Evolutionary conservation across 805 yeast genomes (phyloP), one percentile per base, ranked within the genome.

Genomic region (Cyberlindnera saturnus): DNA sequence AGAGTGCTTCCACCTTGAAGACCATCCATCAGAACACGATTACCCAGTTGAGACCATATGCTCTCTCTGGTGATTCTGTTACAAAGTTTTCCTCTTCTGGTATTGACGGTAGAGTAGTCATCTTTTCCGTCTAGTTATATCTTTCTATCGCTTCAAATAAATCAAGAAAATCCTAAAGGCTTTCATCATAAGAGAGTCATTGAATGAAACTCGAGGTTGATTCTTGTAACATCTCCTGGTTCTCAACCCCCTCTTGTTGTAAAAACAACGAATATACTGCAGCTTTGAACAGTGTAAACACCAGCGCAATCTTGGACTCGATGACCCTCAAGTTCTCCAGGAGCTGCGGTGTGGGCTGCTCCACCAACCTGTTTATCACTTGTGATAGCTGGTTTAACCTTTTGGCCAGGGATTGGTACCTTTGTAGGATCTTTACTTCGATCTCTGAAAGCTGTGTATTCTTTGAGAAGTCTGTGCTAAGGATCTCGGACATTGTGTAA

Each of bases 11-110:
- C 29, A 73, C 69, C 32, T 71, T 84, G 63, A 74, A 75, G 41
- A 88, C 96, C 14, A 77, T 86, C 46, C 98, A 93, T 67, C 96
- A 90, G 66, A 93, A 91, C 67, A 82, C 96, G 31, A 83, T 93
- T 60, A 77, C 84, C 42, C 75, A 79, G 39, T 63, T 91, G 43
- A 73, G 79, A 52, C 68, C 77, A 32, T 77, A 64, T 50, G 66
- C 67, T 16, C 46, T 43, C 44, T 67, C 66, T 31, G 53, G 69
- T 7, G 64, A 39, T 26, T 38, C 17, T 4, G 78, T 85, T 31
- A 67, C 81, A 36, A 73, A 77, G 64, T 71, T 81, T 49, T 79
- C 87, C 11, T 71, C 89, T 14, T 80, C 88, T 45, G 97, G 96
- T 44, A 79, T 86, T 46, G 99, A 93, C 61, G 98, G 99, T 42